Conservation (phyloP, 306 rosid genomes). For the Trifolium repens region DNA sequence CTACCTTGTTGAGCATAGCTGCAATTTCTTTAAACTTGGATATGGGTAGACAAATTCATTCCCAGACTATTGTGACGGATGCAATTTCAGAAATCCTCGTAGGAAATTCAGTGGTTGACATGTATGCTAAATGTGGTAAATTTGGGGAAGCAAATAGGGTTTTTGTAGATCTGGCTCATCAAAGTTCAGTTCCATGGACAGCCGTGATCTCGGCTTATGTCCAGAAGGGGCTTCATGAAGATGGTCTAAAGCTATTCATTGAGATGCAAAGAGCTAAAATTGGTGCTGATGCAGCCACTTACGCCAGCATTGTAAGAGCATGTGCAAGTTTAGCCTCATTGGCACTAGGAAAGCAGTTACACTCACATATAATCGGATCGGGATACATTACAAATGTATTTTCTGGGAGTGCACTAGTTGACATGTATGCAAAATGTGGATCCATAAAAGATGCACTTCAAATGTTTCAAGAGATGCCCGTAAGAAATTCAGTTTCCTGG, state of each 20-base stretch:
- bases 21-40: constrained; percentile 60
- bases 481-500: constrained; percentile 80
- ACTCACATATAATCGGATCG: constrained; percentile 58
- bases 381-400: constrained; percentile 79
- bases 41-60: constrained; percentile 82
- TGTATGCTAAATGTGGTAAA: constrained; percentile 89
- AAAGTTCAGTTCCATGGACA: constrained; percentile 85
- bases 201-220: constrained; percentile 79
- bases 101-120: constrained; percentile 84
- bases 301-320: constrained; percentile 76
- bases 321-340: constrained; percentile 74
- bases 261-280: constrained; percentile 67
- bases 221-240: constrained; percentile 76
- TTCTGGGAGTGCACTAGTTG: constrained; percentile 87
- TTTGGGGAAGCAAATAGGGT: constrained; percentile 67
- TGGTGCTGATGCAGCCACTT: constrained; percentile 75
- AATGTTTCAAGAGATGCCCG: constrained; percentile 82
- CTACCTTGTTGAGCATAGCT: constrained; percentile 84
- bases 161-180: constrained; percentile 58
- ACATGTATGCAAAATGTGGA: constrained; percentile 97
- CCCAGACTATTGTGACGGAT: constrained; percentile 63
- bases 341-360: constrained; percentile 76
- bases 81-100: constrained; percentile 63
- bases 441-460: constrained; percentile 69
- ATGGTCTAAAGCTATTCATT: constrained; percentile 59